Percentiles rank a stretch among this genome's conserved stretches.
These are phyloP conservation scores for Cupressus sempervirens DNA, from an alignment of 75 land plant genomes.

Conservation along the genomic window DNA sequence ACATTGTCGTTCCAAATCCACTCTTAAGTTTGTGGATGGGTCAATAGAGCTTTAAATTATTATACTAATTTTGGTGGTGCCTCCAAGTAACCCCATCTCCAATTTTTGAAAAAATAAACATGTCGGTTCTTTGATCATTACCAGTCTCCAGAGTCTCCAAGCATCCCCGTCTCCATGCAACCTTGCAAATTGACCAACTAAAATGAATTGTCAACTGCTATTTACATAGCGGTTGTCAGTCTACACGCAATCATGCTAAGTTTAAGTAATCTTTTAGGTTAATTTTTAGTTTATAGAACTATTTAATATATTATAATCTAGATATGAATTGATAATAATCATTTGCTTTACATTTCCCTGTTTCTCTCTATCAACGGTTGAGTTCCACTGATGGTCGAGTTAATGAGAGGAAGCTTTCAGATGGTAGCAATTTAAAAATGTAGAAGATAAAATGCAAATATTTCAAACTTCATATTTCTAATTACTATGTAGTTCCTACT, in stretches of 20 bases:
- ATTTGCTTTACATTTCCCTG: neutral
- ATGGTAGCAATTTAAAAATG: neutral
- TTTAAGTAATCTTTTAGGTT: neutral
- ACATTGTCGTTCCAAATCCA: too few species aligned
- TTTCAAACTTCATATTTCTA: neutral
- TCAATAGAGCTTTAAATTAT: too few species aligned
- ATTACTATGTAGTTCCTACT: neutral
- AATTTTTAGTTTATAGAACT: neutral
- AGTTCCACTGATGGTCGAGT: neutral
- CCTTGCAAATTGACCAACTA: too few species aligned
- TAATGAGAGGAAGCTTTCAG: neutral
- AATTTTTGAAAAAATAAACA: too few species aligned
- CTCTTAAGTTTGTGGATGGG: too few species aligned
- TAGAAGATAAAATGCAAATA: neutral
- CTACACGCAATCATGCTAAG: neutral
- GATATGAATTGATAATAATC: neutral
- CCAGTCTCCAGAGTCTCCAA: too few species aligned
- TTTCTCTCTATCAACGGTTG: neutral
- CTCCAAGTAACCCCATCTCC: too few species aligned
- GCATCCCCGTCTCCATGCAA: too few species aligned
- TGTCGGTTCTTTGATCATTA: too few species aligned
- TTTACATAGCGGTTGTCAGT: neutral
- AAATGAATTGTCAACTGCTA: neutral
- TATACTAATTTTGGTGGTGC: too few species aligned
- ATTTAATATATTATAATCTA: neutral